Conservation (phyloP, 2,329 filamentous ascomycete genomes). For the Didymella pomorum region DNA sequence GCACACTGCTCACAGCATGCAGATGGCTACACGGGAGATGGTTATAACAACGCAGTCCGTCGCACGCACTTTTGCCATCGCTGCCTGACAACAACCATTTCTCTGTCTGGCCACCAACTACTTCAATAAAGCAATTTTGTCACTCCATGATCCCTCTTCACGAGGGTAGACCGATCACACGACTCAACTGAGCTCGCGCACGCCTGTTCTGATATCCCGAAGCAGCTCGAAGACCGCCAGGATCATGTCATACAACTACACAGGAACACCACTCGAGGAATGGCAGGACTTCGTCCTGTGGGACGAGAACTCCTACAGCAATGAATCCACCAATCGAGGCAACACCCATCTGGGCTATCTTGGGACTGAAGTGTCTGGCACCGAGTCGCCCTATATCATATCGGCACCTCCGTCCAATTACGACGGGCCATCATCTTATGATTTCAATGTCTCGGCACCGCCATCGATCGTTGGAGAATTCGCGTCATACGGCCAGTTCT, state of each 20-base stretch:
- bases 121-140: conserved; percentile 1
- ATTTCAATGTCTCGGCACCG: conserved; percentile 40
- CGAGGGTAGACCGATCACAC: conserved; percentile 4
- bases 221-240: not conserved
- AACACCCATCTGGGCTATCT: conserved; percentile 3
- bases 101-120: not conserved
- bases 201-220: not conserved
- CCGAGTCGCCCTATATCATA: conserved; percentile 11
- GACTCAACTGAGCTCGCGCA: not conserved
- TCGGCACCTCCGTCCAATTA: conserved; percentile 38
- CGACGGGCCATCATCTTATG: conserved; percentile 37
- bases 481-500: conserved; percentile 34
- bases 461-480: conserved; percentile 39
- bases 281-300: conserved; percentile 44
- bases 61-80: conserved; percentile 3
- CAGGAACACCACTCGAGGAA: conserved; percentile 29
- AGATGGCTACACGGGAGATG: conserved; percentile 4
- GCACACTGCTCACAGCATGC: conserved; percentile 11
- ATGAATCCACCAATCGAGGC: conserved; percentile 2
- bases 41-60: conserved; percentile 18
- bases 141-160: conserved; percentile 16
- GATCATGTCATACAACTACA: conserved; percentile 31
- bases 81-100: not conserved
- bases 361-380: conserved; percentile 1
- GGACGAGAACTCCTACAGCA: conserved; percentile 43